Evolutionary conservation across 73 alveolate genomes (phyloP).

Genomic region (Blepharisma japonicum): DNA sequence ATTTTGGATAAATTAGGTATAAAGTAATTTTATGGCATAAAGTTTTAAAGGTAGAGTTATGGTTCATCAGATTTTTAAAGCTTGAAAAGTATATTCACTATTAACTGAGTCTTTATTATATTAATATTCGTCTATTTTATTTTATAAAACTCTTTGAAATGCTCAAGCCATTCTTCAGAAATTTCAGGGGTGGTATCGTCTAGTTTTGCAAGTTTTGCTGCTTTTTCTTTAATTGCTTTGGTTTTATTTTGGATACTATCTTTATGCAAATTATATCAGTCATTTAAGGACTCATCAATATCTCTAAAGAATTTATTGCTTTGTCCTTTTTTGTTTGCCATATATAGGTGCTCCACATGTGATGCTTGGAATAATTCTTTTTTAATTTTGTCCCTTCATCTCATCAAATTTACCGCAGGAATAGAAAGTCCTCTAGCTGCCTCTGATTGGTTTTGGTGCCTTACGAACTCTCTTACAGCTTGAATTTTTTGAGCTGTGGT

Average conservation of each 20-base stretch:
- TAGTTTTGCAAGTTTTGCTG: not conserved
- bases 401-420: conserved; percentile 19
- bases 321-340: not conserved
- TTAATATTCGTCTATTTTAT: not conserved
- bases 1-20: too few relatives aligned
- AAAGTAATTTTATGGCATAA: too few relatives aligned
- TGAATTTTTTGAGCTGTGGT: conserved; percentile 3
- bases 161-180: not conserved
- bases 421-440: conserved; percentile 8
- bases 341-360: conserved; percentile 18
- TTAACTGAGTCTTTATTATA: too few relatives aligned
- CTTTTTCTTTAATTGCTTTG: not conserved
- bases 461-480: conserved; percentile 20
- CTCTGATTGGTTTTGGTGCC: not conserved
- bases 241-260: not conserved
- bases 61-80: too few relatives aligned
- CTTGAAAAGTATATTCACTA: too few relatives aligned
- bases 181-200: not conserved
- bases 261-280: not conserved
- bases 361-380: conserved; percentile 21
- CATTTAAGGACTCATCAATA: not conserved
- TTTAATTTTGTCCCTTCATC: conserved; percentile 22
- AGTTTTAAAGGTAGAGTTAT: too few relatives aligned
- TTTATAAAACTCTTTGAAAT: not conserved
- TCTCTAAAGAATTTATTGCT: conserved; percentile 25